These are phyloP conservation scores for Gaertneriomyces semiglobifer DNA, from an alignment of 192 early-diverging fungal genomes.

Conservation along the genomic window DNA sequence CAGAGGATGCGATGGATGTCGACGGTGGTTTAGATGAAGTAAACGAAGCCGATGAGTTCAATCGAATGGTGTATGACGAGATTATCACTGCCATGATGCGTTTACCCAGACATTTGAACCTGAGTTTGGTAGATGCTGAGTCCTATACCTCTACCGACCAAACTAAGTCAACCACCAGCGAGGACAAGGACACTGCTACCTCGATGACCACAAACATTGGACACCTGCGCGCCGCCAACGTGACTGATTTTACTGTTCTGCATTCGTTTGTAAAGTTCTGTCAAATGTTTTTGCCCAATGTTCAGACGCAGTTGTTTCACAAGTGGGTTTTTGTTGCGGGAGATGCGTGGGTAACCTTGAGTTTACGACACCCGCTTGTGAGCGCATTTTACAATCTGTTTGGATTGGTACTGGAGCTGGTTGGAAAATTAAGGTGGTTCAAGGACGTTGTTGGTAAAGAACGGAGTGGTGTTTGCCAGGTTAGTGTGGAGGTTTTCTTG, in stretches of 20 bases:
- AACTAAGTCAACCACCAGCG: slow-evolving; percentile 10
- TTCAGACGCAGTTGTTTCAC: slow-evolving; percentile 28
- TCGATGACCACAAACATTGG: too few relatives aligned
- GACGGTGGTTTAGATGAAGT: slow-evolving; percentile 10
- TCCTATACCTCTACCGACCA: slow-evolving; percentile 13
- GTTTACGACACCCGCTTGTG: slow-evolving; percentile 57
- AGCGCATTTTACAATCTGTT: slow-evolving; percentile 74
- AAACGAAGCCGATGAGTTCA: slow-evolving; percentile 26
- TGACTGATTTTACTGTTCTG: slow-evolving; percentile 65
- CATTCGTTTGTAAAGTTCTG: slow-evolving; percentile 68
- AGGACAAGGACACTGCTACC: background rate
- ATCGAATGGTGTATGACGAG: slow-evolving; percentile 52
- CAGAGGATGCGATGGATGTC: too few relatives aligned
- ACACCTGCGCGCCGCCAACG: slow-evolving; percentile 49
- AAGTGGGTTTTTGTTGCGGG: slow-evolving; percentile 62
- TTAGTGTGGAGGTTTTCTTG: background rate
- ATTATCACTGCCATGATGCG: slow-evolving; percentile 41
- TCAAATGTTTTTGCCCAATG: slow-evolving; percentile 29
- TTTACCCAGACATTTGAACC: slow-evolving; percentile 44
- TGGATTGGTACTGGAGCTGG: slow-evolving; percentile 14
- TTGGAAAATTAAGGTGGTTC: slow-evolving; percentile 39
- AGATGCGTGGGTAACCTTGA: slow-evolving; percentile 47
- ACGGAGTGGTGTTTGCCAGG: background rate
- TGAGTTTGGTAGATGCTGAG: slow-evolving; percentile 40
- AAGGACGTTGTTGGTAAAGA: background rate